phyloP scores from a whole-genome alignment of 352 stramenopile genomes.

The Phytopythium ostracodes region DNA sequence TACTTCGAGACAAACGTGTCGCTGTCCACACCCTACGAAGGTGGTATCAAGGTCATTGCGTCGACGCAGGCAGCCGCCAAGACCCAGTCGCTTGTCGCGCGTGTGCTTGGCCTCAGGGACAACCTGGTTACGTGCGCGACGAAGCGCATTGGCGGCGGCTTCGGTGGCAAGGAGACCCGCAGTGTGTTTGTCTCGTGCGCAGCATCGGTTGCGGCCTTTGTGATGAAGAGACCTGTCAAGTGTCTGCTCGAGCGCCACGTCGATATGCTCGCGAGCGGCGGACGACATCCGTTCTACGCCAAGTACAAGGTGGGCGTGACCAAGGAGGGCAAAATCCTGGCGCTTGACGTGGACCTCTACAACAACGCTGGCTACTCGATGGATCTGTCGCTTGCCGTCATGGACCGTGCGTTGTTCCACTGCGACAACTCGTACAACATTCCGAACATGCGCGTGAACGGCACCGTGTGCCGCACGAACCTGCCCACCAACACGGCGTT shows the following conservation, averaged over 20 bases:
- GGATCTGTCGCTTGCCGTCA: constrained; percentile 92
- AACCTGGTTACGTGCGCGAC: constrained; percentile 90
- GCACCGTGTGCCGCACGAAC: constrained; percentile 92
- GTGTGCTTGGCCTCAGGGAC: constrained; percentile 88
- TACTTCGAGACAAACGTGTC: constrained; percentile 93
- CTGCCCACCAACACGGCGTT: constrained; percentile 95
- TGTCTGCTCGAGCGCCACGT: constrained; percentile 91
- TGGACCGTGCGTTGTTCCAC: constrained; percentile 95
- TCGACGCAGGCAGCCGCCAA: constrained; percentile 94
- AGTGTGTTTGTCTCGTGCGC: constrained; percentile 90
- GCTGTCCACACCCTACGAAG: constrained; percentile 77
- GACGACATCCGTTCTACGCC: constrained; percentile 91
- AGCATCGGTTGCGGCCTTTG: constrained; percentile 87
- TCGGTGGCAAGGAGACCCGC: constrained; percentile 95
- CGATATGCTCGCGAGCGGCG: constrained; percentile 94
- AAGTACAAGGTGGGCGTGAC: constrained; percentile 92
- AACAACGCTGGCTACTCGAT: constrained; percentile 94
- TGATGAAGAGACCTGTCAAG: constrained; percentile 87
- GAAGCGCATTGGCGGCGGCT: constrained; percentile 96
- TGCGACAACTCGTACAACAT: constrained; percentile 95
- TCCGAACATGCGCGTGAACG: constrained; percentile 84
- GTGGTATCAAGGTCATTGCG: constrained; percentile 90
- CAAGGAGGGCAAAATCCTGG: constrained; percentile 81
- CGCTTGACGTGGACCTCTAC: constrained; percentile 91
- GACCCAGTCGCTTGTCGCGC: constrained; percentile 88